phyloP scores from a whole-genome alignment of 805 yeast species.

The Metschnikowia chrysomelidarum region DNA sequence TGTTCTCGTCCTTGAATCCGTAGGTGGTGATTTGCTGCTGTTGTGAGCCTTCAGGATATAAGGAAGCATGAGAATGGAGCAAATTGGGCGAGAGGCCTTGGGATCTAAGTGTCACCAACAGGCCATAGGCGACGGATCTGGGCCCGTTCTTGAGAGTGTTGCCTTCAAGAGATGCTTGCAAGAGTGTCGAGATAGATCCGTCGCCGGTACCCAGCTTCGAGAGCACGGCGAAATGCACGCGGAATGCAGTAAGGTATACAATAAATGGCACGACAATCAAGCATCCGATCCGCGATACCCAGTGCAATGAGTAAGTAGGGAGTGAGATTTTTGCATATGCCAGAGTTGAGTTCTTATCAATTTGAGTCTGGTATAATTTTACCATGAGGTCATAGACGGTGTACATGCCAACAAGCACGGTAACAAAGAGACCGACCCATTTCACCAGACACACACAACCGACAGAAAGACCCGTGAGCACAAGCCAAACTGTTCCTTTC shows the following conservation, averaged over 20 bases:
- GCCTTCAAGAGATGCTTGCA: constrained; percentile 82
- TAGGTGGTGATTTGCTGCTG: constrained; percentile 96
- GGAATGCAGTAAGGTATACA: constrained; percentile 72
- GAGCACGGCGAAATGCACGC: constrained; percentile 73
- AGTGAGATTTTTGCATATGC: constrained; percentile 5
- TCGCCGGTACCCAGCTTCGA: constrained; percentile 90
- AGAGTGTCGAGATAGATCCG: constrained; percentile 81
- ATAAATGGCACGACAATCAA: constrained; percentile 70
- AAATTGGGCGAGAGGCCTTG: constrained; percentile 73
- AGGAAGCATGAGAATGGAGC: constrained; percentile 83
- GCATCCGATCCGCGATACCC: constrained; percentile 64
- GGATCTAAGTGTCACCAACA: constrained; percentile 61
- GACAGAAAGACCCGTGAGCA: constrained; percentile 60
- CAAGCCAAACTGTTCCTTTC: constrained; percentile 54
- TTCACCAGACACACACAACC: constrained; percentile 85
- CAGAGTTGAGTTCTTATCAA: background rate
- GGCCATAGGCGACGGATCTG: constrained; percentile 59
- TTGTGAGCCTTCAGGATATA: constrained; percentile 85
- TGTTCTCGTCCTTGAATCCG: constrained; percentile 62
- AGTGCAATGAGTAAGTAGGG: constrained; percentile 54
- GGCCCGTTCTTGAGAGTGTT: constrained; percentile 67
- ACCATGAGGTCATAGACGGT: constrained; percentile 51
- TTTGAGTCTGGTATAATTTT: constrained; percentile 36
- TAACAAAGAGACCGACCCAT: constrained; percentile 79
- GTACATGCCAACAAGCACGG: constrained; percentile 58